Base-by-base conservation (phyloP, 1,284 basidiomycete genomes). In the Ganoderma sinense region DNA sequence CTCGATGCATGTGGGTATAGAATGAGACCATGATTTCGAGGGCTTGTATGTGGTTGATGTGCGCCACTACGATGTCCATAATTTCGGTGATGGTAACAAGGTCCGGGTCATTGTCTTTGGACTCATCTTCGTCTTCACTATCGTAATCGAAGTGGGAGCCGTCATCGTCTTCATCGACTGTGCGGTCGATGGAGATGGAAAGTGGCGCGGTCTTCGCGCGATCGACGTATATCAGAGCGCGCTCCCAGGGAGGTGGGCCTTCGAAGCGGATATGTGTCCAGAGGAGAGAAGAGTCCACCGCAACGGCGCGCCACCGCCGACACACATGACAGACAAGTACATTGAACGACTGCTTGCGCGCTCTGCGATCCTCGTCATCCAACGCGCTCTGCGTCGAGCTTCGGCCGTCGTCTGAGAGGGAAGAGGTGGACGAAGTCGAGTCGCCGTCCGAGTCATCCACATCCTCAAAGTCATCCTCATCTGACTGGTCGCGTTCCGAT, bases 11-110 rank as follows among this genome's bases (percentile, higher is more conserved):
- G 77, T 87, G 88, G 26, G 81, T 79, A 68, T 86, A 85, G 74
- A 87, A 86, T 31, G 86, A 84, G 36, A 89, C 83, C 78, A 88
- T 87, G 77, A 88, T 84, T 71, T 87, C 84, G 71, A 89, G 84
- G 10, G 86, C 83, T 20, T 86, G 83, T 86, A 88, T 89, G 56
- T 84, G 84, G 14, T 75, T 65, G 55, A 89, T 84, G 69, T 87
- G 81, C 48, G 87, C 83, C 20, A 81, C 76, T 69, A 88, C 82
- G 69, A 87, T 79, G 53, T 80, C 76, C 76, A 89, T 88, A 63
- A 74, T 70, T 86, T 81, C 29, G 80, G 55, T 86, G 39, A 83
- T 79, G 14, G 84, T 85, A 4, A 78, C 80, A 4, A 82, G 80
- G 75, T 88, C 71, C 4, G 66, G 83, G 60, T 88, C 85, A 43